Base-by-base conservation (phyloP, 495 filamentous ascomycete genomes). In the Talaromyces thailandensis region DNA sequence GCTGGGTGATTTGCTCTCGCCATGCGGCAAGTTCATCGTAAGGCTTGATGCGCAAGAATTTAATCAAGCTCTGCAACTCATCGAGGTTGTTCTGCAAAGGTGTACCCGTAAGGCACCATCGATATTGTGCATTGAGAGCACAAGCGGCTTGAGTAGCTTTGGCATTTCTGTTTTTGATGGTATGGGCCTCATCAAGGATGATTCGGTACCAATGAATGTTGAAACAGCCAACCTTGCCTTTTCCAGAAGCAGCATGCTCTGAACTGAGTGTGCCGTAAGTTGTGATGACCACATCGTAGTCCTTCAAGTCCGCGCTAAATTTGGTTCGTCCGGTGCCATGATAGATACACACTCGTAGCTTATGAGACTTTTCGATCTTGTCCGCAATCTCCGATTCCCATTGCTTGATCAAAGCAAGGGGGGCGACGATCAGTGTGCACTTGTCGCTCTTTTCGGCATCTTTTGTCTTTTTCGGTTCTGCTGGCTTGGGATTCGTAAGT, bases 81-180 rank as follows among this genome's bases (percentile, higher is more conserved):
- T 97, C 94, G n/a, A 98, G 82, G 64, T 96, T 97, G 69, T 98
- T 98, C 68, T 98, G 94, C 84, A 98, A 87, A 0, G 94, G 94
- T 6, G 94, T 98, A 63, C 94, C 94, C 2, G 91, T 95, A 59
- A 98, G 78, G 69, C 94, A 97, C 94, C 94, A 98, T 60, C 94
- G 81, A 71, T 95, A 96, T 67, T 92, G 86, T 23, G 90, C 82
- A 56, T 86, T 79, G 25, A 98, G 76, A 2, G 88, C 88, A 71
- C 84, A 98, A 58, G 85, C 88, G 18, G 93, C 91, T 67, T 96
- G 87, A 0, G 94, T 94, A 9, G 88, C 87, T 75, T 98, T 98
- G 16, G 94, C 92, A 68, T 94, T 96, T 25, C 92, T 87, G 72
- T 98, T 98, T 75, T 98, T 98, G 80, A 98, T 98, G 0, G 89